Evolutionary conservation across 441 rosid genomes (phyloP).

Genomic region (Gossypium schwendimanii): DNA sequence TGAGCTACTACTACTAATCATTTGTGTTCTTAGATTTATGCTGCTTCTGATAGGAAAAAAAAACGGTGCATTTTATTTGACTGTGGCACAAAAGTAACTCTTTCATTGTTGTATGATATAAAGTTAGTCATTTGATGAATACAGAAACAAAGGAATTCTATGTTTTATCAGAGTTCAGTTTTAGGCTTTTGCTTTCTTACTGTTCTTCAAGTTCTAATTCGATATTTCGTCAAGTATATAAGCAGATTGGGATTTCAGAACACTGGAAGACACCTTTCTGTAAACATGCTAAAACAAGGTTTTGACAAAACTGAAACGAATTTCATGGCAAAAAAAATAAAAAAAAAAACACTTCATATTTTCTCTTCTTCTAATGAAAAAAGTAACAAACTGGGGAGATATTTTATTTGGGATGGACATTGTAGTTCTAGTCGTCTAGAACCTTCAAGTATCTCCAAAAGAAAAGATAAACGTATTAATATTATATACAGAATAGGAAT

Average conservation of each 20-base stretch:
- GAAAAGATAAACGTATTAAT: neutral
- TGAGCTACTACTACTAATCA: conserved; percentile 16
- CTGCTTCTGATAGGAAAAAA: neutral
- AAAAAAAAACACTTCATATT: no score
- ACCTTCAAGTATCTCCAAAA: neutral
- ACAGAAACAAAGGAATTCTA: neutral
- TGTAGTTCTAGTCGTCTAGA: neutral
- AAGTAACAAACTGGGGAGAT: neutral
- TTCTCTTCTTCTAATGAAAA: neutral
- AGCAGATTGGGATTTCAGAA: neutral
- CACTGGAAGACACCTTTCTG: neutral
- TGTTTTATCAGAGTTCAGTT: conserved; percentile 2
- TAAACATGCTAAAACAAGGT: neutral
- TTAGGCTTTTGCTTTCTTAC: neutral
- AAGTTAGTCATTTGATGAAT: conserved; percentile 25
- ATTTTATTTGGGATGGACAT: neutral
- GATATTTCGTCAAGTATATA: neutral
- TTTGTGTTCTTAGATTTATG: conserved; percentile 17
- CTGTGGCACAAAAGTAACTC: neutral
- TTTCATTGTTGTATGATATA: conserved; percentile 5
- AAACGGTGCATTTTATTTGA: no score
- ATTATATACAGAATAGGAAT: neutral
- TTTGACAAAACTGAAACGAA: neutral
- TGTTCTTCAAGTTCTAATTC: neutral
- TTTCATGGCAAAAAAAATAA: neutral